These are phyloP conservation scores for Sarocladiaceae sp. DNA, from an alignment of 2,329 filamentous ascomycete genomes.

Conservation along the genomic window DNA sequence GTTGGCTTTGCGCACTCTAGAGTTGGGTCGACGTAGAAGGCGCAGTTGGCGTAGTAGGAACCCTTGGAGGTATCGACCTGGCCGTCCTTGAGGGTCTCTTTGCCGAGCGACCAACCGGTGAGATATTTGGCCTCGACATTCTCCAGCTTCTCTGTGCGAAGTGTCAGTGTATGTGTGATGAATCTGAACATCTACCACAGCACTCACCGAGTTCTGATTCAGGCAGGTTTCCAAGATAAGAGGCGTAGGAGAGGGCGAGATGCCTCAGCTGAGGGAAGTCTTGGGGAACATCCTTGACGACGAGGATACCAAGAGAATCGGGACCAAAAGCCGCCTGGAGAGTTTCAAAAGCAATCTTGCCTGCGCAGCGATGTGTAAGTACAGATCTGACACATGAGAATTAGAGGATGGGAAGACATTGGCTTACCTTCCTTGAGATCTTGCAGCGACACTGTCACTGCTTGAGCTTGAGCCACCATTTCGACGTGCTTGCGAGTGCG, in stretches of 20 bases:
- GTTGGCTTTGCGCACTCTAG: conserved; percentile 59
- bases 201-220: conserved; percentile 60
- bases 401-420: not conserved
- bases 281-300: conserved; percentile 79
- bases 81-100: conserved; percentile 73
- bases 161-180: conserved; percentile 8
- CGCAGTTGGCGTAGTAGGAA: conserved; percentile 78
- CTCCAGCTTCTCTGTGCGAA: conserved; percentile 43
- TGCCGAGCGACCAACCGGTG: conserved; percentile 73
- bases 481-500: not conserved
- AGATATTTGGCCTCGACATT: conserved; percentile 57
- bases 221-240: conserved; percentile 79
- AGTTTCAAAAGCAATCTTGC: conserved; percentile 59
- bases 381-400: conserved; percentile 7
- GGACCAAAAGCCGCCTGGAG: conserved; percentile 82
- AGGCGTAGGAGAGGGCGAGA: conserved; percentile 75
- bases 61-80: conserved; percentile 76
- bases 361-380: conserved; percentile 33
- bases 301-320: conserved; percentile 80
- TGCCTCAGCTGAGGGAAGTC: conserved; percentile 67
- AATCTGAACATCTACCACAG: not conserved
- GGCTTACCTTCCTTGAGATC: conserved; percentile 52
- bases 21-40: conserved; percentile 62
- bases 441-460: conserved; percentile 55
- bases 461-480: conserved; percentile 34